Base-by-base conservation (phyloP, 805 yeast genomes). In the Saccharomycopsis capsularis region DNA sequence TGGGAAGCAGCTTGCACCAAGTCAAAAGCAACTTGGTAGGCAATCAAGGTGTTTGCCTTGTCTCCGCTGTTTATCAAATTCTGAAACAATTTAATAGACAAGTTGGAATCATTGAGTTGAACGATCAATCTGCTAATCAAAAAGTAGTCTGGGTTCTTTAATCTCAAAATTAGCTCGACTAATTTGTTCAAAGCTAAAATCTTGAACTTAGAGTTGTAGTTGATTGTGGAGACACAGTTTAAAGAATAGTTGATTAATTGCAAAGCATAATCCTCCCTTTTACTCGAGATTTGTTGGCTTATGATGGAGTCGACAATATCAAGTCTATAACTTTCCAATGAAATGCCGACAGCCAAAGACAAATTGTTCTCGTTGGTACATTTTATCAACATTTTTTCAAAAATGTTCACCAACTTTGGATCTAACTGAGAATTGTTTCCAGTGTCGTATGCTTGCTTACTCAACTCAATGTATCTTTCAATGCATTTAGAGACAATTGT, bases 21-120 rank as follows among this genome's bases (percentile, higher is more conserved):
- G 64, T 93, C 99, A 64, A 93, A 93, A 1, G 97, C 97, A 47
- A 91, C 86, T 70, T 93, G 99, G 65, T 79, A 86, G 2, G 95
- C 95, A 52, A 85, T 72, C 55, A 79, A 71, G 42, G 73, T 76
- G 18, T 70, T 63, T 30, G 64, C 65, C 44, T 73, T 66, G 11
- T 61, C 64, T 11, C 57, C 57, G 2, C 62, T 54, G 3, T 60
- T 58, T 37, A 87, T 60, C 53, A 86, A 71, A 51, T 75, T 75
- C 57, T 75, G 74, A 64, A 91, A 86, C 42, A 89, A 68, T 48
- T 74, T 71, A 35, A 79, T 72, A 4, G 96, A 95, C 55, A 85
- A 73, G 7, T 70, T 67, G 39, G 79, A 69, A 63, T 88, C 95
- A 64, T 90, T 88, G 62, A 91, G 73, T 65, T 88, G 95, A 37